Percentiles rank a stretch among this genome's conserved stretches.
Evolutionary conservation across 805 yeast species (phyloP).

Genomic region (Starmerella floris): DNA sequence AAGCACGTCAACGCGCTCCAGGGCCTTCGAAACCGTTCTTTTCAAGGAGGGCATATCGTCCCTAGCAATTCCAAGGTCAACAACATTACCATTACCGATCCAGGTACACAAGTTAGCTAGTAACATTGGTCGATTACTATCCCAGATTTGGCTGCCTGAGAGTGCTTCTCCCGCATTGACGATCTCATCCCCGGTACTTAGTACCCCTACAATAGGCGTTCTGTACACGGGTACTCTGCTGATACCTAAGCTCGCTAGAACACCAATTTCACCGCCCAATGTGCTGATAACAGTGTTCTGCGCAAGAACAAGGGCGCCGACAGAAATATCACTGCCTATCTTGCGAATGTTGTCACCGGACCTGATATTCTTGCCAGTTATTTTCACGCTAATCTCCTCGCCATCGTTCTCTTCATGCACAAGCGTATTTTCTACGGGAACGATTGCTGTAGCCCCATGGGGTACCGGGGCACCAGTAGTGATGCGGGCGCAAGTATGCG

Average conservation of each 20-base stretch:
- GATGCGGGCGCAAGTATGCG: slow-evolving; percentile 34
- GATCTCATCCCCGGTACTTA: slow-evolving; percentile 43
- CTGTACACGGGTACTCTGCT: slow-evolving; percentile 29
- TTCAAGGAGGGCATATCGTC: slow-evolving; percentile 30
- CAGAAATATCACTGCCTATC: slow-evolving; percentile 36
- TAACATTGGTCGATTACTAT: slow-evolving; percentile 39
- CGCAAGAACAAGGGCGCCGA: slow-evolving; percentile 30
- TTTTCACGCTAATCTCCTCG: slow-evolving; percentile 34
- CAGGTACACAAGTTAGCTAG: slow-evolving; percentile 27
- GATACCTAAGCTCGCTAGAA: slow-evolving; percentile 37
- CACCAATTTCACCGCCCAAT: slow-evolving; percentile 40
- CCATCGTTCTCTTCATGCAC: slow-evolving; percentile 30
- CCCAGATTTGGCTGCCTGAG: slow-evolving; percentile 36
- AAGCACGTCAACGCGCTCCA: slow-evolving; percentile 31
- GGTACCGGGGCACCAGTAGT: slow-evolving; percentile 50
- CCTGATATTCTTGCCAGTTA: slow-evolving; percentile 31
- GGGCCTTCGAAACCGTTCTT: slow-evolving; percentile 22
- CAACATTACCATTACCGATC: slow-evolving; percentile 28
- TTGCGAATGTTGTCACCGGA: slow-evolving; percentile 37
- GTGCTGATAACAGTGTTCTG: slow-evolving; percentile 31
- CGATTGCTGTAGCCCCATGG: slow-evolving; percentile 40
- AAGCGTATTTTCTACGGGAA: slow-evolving; percentile 42
- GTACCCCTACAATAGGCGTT: slow-evolving; percentile 36
- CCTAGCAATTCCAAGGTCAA: slow-evolving; percentile 40
- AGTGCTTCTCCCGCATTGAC: slow-evolving; percentile 26